These are phyloP conservation scores for Cordyceps militaris DNA, from an alignment of 2,329 filamentous ascomycete genomes.

Conservation along the genomic window DNA sequence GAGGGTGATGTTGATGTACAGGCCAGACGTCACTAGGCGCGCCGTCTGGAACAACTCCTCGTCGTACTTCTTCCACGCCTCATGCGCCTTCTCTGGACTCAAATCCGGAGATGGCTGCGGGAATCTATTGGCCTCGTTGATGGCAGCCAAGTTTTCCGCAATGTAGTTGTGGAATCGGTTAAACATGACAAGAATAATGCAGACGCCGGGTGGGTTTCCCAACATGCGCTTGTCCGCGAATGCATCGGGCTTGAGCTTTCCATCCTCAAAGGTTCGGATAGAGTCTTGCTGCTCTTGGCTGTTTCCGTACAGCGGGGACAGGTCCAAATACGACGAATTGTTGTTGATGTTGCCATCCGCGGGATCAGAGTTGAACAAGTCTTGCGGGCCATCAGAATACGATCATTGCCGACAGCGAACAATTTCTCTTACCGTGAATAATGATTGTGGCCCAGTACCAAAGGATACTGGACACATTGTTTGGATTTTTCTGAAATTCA, in stretches of 20 bases:
- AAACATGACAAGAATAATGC: constrained; percentile 69
- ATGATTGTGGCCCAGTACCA: constrained; percentile 70
- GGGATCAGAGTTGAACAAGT: constrained; percentile 65
- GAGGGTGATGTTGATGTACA: constrained; percentile 74
- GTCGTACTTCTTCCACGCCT: constrained; percentile 61
- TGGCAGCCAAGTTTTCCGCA: constrained; percentile 68
- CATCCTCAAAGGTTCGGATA: constrained; percentile 63
- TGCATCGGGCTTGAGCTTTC: constrained; percentile 63
- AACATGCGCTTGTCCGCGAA: constrained; percentile 65
- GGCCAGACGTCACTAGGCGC: constrained; percentile 63
- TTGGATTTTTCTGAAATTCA: constrained; percentile 53
- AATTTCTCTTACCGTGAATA: constrained; percentile 49
- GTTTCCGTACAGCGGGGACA: constrained; percentile 65
- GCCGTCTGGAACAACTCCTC: constrained; percentile 75
- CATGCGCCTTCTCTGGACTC: constrained; percentile 39
- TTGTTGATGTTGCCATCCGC: constrained; percentile 53
- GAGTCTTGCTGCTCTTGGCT: constrained; percentile 58
- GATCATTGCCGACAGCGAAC: constrained; percentile 10
- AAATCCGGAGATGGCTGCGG: constrained; percentile 50
- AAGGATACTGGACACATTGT: constrained; percentile 64
- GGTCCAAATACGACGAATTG: constrained; percentile 65
- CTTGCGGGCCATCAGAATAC: constrained; percentile 24
- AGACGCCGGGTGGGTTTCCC: constrained; percentile 65
- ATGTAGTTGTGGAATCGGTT: constrained; percentile 84
- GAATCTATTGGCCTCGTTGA: constrained; percentile 81